Evolutionary conservation across 108 stramenopile genomes (phyloP).

Genomic region (Cyclotella cryptica): DNA sequence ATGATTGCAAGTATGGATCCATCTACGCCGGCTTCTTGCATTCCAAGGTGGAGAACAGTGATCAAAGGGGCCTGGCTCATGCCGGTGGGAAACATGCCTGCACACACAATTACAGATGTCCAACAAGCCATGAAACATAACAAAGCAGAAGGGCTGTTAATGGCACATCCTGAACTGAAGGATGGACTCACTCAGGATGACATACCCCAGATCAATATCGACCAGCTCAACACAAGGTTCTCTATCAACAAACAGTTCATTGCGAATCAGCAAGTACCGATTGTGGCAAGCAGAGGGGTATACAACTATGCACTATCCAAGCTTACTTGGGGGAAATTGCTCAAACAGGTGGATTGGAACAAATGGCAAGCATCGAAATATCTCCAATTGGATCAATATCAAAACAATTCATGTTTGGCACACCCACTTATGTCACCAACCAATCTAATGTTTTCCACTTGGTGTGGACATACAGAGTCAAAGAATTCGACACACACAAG

Average conservation of each 20-base stretch:
- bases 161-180: not conserved
- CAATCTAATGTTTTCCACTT: no score
- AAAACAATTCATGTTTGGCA: conserved; percentile 4
- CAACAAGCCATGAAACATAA: not conserved
- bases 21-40: no score
- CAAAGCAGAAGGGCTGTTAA: no score
- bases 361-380: conserved; percentile 5
- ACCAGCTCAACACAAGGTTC: not conserved
- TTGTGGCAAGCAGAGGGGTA: not conserved
- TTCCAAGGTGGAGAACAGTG: no score
- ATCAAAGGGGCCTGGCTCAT: no score
- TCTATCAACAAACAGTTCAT: not conserved
- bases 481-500: not conserved
- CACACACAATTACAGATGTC: not conserved
- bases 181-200: not conserved
- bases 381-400: not conserved
- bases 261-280: not conserved
- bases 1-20: no score
- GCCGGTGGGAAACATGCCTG: no score
- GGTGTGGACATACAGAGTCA: no score
- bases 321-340: not conserved
- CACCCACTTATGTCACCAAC: not conserved
- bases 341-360: not conserved
- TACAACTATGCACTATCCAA: no score
- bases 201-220: conserved; percentile 1